Percentiles rank a stretch among this genome's conserved stretches.
Evolutionary conservation across 495 filamentous ascomycete species (phyloP).

Genomic region (Penicillium malachiteum): DNA sequence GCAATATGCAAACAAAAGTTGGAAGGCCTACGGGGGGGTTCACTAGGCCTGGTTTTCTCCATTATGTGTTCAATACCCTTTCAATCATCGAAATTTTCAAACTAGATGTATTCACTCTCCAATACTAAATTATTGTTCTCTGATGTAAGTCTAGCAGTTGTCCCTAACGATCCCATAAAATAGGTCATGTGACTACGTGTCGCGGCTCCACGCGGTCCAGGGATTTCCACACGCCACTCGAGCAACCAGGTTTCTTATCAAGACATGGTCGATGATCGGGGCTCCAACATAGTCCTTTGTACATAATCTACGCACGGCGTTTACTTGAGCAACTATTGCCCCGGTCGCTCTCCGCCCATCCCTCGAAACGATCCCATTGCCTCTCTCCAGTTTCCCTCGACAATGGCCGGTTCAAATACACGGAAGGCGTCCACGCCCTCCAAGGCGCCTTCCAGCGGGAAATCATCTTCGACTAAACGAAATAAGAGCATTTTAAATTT

Average conservation of each 20-base stretch:
- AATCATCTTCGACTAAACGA: slow-evolving; percentile 34
- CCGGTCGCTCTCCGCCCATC: background rate
- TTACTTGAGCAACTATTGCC: background rate
- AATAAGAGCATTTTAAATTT: slow-evolving; percentile 80
- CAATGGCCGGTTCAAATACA: slow-evolving; percentile 23
- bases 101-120: background rate
- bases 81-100: slow-evolving; percentile 10
- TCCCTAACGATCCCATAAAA: too few species aligned
- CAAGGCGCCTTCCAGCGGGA: slow-evolving; percentile 10
- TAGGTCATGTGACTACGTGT: slow-evolving; percentile 41
- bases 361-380: background rate
- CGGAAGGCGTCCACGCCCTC: slow-evolving; percentile 34
- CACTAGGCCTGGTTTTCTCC: slow-evolving; percentile 8
- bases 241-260: background rate
- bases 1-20: background rate
- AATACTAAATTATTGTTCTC: too few species aligned
- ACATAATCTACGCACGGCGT: slow-evolving; percentile 4
- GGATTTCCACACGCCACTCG: slow-evolving; percentile 2
- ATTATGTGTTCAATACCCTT: slow-evolving; percentile 11
- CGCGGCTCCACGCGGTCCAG: slow-evolving; percentile 27
- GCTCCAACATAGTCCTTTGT: background rate
- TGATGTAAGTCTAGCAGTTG: background rate
- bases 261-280: background rate
- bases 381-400: background rate
- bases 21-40: background rate